Evolutionary conservation across 2,329 filamentous ascomycete genomes (phyloP).

Genomic region (Aspergillus floridensis): DNA sequence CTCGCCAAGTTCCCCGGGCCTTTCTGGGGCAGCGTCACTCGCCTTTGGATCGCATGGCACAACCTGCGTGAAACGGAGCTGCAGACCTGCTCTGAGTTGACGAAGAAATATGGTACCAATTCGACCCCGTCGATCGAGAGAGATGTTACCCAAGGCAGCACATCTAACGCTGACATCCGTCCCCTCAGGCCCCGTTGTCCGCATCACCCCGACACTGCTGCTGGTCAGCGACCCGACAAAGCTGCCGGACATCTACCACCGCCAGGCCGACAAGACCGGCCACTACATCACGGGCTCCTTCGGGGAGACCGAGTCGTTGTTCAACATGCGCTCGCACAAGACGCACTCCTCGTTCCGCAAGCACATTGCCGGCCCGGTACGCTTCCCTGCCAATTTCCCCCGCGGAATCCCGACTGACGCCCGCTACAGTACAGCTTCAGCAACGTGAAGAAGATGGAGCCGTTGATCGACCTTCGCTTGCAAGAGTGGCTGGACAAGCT

Average conservation of each 20-base stretch:
- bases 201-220: slow-evolving; percentile 54
- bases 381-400: neutral
- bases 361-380: slow-evolving; percentile 51
- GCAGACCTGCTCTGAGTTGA: slow-evolving; percentile 41
- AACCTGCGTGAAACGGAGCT: slow-evolving; percentile 50
- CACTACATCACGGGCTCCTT: slow-evolving; percentile 60
- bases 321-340: slow-evolving; percentile 57
- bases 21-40: slow-evolving; percentile 55
- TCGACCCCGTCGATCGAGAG: neutral
- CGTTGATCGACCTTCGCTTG: slow-evolving; percentile 53
- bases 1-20: slow-evolving; percentile 54
- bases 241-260: slow-evolving; percentile 56
- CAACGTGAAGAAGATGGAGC: slow-evolving; percentile 60
- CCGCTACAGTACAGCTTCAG: slow-evolving; percentile 49
- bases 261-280: slow-evolving; percentile 56
- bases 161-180: neutral
- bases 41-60: slow-evolving; percentile 55
- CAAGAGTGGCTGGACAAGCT: slow-evolving; percentile 52
- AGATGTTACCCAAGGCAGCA: neutral
- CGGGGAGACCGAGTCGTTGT: slow-evolving; percentile 54
- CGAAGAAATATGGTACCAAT: slow-evolving; percentile 49
- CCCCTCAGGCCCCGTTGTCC: slow-evolving; percentile 50
- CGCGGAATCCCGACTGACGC: slow-evolving; percentile 2
- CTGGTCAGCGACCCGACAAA: slow-evolving; percentile 54
- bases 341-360: slow-evolving; percentile 55